Conservation (phyloP, 352 stramenopile genomes). For the Phytophthora melonis region DNA sequence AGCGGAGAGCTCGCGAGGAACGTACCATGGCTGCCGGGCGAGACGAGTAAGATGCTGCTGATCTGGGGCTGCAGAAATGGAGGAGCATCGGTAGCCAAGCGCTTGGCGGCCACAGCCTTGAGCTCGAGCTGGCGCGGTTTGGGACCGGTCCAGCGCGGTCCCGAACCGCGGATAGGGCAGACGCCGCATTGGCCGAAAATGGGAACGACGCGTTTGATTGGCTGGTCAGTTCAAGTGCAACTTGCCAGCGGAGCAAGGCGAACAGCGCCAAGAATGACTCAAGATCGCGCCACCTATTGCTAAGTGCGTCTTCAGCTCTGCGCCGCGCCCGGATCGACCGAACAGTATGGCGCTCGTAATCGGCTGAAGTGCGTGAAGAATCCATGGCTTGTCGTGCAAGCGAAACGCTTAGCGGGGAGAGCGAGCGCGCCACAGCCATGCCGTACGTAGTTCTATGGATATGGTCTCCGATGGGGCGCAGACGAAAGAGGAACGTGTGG, state of each 20-base stretch:
- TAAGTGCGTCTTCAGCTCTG: not conserved
- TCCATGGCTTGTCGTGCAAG: not conserved
- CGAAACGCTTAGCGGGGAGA: too few species aligned
- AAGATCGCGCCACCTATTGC: not conserved
- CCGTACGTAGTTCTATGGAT: not conserved
- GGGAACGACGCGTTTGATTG: not conserved
- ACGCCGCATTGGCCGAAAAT: constrained; percentile 1
- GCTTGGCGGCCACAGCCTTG: constrained; percentile 23
- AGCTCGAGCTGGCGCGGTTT: constrained; percentile 7
- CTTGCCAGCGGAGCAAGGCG: too few species aligned
- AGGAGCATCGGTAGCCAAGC: constrained; percentile 35
- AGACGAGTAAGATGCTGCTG: constrained; percentile 55
- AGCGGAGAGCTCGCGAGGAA: constrained; percentile 16
- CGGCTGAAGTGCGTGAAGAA: not conserved
- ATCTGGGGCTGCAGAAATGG: constrained; percentile 53
- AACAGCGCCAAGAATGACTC: not conserved
- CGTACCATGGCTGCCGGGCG: constrained; percentile 56
- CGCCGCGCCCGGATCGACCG: not conserved
- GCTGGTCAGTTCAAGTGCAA: constrained; percentile 9
- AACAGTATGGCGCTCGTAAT: not conserved
- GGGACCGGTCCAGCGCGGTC: constrained; percentile 19
- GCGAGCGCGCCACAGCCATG: not conserved
- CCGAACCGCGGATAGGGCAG: constrained; percentile 9
- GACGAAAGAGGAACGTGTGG: not conserved
- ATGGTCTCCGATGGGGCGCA: not conserved